Conservation (phyloP, 1,284 basidiomycete genomes). For the Vanrija pseudolonga region DNA sequence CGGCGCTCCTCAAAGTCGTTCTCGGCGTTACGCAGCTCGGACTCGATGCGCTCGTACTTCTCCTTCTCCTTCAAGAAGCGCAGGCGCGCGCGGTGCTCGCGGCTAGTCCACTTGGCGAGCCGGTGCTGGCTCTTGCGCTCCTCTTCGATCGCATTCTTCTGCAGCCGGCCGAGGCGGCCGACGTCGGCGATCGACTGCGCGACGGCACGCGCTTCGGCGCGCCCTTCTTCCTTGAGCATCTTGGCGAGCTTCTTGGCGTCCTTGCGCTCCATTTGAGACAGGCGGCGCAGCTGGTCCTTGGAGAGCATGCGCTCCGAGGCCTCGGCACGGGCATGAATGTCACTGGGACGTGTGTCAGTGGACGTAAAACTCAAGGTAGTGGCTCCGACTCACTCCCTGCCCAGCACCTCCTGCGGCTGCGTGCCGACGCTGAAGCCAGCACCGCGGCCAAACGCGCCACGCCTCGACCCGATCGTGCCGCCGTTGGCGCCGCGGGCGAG, state of each 20-base stretch:
- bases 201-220: slow-evolving; percentile 43
- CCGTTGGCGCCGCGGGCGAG: slow-evolving; percentile 37
- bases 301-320: slow-evolving; percentile 39
- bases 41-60: slow-evolving; percentile 46
- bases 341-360: slow-evolving; percentile 21
- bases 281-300: slow-evolving; percentile 29
- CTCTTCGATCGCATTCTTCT: slow-evolving; percentile 43
- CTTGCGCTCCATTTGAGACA: slow-evolving; percentile 45
- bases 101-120: slow-evolving; percentile 47
- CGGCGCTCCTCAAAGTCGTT: slow-evolving; percentile 48
- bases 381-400: slow-evolving; percentile 34
- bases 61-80: slow-evolving; percentile 50
- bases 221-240: slow-evolving; percentile 49
- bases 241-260: slow-evolving; percentile 47
- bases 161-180: slow-evolving; percentile 43
- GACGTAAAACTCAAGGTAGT: background rate
- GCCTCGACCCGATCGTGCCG: slow-evolving; percentile 38
- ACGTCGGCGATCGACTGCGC: slow-evolving; percentile 48
- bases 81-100: slow-evolving; percentile 49
- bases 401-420: slow-evolving; percentile 45
- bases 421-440: slow-evolving; percentile 44
- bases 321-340: slow-evolving; percentile 45
- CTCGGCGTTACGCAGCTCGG: slow-evolving; percentile 45
- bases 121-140: slow-evolving; percentile 48
- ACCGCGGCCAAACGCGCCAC: slow-evolving; percentile 44